Evolutionary conservation across 257 asterid species (phyloP).

Genomic region (Jacaranda copaia): DNA sequence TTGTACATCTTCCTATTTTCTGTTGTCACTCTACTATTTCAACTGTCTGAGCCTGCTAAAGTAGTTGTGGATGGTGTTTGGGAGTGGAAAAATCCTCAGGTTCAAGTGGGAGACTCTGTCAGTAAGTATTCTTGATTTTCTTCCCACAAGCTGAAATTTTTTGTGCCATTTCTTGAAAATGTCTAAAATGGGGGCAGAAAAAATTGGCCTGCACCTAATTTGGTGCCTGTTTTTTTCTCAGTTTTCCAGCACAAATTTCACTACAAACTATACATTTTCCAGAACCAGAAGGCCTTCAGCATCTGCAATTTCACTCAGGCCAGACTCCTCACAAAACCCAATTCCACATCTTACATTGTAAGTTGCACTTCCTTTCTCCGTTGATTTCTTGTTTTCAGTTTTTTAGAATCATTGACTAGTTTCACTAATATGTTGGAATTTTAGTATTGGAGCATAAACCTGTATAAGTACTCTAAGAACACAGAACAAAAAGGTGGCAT

Average conservation of each 20-base stretch:
- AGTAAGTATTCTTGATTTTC: slow-evolving; percentile 50
- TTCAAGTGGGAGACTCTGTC: slow-evolving; percentile 65
- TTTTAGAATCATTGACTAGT: too few relatives aligned
- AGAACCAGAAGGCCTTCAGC: slow-evolving; percentile 59
- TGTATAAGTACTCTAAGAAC: too few relatives aligned
- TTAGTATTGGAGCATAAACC: too few relatives aligned
- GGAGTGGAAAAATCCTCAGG: slow-evolving; percentile 62
- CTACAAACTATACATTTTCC: slow-evolving; percentile 72
- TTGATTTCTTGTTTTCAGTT: not conserved
- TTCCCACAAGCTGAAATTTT: not conserved
- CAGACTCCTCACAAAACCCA: slow-evolving; percentile 61
- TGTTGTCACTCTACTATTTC: slow-evolving; percentile 38
- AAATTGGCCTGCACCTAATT: not conserved
- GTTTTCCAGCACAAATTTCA: slow-evolving; percentile 69
- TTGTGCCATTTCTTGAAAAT: not conserved
- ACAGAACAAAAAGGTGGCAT: too few relatives aligned
- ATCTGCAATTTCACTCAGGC: slow-evolving; percentile 72
- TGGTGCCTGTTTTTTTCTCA: slow-evolving; percentile 33
- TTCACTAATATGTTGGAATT: too few relatives aligned
- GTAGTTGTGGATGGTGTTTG: slow-evolving; percentile 67
- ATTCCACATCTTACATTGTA: slow-evolving; percentile 62
- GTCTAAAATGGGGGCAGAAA: not conserved
- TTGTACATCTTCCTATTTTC: slow-evolving; percentile 37
- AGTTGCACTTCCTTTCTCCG: not conserved
- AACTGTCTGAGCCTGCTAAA: slow-evolving; percentile 52